Conservation (phyloP, 176 grass and related monocot species). For the Bothriochloa decipiens region DNA sequence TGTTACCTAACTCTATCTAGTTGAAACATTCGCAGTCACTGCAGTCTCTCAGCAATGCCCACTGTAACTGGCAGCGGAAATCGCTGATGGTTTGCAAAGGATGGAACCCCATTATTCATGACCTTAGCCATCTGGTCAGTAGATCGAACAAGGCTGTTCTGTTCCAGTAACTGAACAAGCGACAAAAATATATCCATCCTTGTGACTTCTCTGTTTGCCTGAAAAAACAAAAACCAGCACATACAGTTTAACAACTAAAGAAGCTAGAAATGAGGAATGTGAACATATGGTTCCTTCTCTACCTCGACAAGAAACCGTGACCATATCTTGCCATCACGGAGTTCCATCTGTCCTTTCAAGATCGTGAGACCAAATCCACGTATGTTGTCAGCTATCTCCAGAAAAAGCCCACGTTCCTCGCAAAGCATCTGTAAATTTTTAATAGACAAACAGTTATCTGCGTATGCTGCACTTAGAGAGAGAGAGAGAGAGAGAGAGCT, state of each 20-base stretch:
- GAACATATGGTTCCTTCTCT: slow-evolving; percentile 13
- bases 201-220: slow-evolving; percentile 93
- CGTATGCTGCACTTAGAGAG: slow-evolving; percentile 9
- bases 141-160: slow-evolving; percentile 58
- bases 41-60: slow-evolving; percentile 41
- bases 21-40: slow-evolving; percentile 23
- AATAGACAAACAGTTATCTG: background rate
- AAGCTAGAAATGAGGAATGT: background rate
- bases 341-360: slow-evolving; percentile 92
- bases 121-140: slow-evolving; percentile 62
- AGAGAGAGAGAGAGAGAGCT: background rate
- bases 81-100: slow-evolving; percentile 67
- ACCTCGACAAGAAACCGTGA: slow-evolving; percentile 89
- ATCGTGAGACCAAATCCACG: slow-evolving; percentile 88
- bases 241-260: slow-evolving; percentile 9
- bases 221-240: slow-evolving; percentile 18
- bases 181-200: slow-evolving; percentile 98
- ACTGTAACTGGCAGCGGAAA: slow-evolving; percentile 60
- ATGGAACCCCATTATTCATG: slow-evolving; percentile 65
- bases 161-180: slow-evolving; percentile 86
- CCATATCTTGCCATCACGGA: slow-evolving; percentile 86
- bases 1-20: slow-evolving; percentile 5
- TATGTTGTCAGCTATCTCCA: slow-evolving; percentile 96
- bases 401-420: slow-evolving; percentile 85
- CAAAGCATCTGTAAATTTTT: slow-evolving; percentile 82